A percentile compares a stretch with the other conserved stretches of the same genome.
These are phyloP conservation scores for Teratosphaeria gauchensis DNA, from an alignment of 2,329 filamentous ascomycete genomes.

Conservation along the genomic window DNA sequence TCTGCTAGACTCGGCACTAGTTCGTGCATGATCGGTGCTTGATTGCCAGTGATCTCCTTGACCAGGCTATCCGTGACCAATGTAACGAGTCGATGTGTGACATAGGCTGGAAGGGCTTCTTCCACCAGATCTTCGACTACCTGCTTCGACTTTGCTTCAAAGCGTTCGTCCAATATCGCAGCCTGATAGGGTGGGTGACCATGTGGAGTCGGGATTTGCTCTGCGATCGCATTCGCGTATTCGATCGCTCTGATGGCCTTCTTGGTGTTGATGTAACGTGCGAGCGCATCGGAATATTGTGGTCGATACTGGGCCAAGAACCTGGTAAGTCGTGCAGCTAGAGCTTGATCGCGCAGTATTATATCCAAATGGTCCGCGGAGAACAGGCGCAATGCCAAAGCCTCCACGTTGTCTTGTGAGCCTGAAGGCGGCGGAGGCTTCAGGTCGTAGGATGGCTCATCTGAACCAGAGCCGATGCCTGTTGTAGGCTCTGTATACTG, in stretches of 20 bases:
- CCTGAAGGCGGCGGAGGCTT: constrained; percentile 30
- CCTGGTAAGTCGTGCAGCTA: constrained; percentile 26
- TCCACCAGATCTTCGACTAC: constrained; percentile 29
- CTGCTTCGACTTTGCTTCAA: constrained; percentile 25
- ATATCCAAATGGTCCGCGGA: constrained; percentile 33
- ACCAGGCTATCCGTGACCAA: constrained; percentile 34
- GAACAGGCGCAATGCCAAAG: constrained; percentile 30
- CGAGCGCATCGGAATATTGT: constrained; percentile 24
- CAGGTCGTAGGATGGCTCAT: constrained; percentile 29
- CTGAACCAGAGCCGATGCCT: constrained; percentile 9
- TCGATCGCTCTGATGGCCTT: constrained; percentile 35
- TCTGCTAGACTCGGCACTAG: constrained; percentile 34
- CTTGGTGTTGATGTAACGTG: constrained; percentile 30
- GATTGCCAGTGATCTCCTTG: constrained; percentile 35
- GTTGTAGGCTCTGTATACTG: constrained; percentile 20
- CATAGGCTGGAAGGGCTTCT: constrained; percentile 33
- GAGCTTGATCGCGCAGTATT: constrained; percentile 30
- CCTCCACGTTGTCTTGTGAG: constrained; percentile 25
- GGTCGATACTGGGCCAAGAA: constrained; percentile 33
- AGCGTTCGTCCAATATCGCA: constrained; percentile 28
- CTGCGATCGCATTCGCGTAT: constrained; percentile 36
- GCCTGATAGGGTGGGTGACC: constrained; percentile 20
- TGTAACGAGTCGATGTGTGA: constrained; percentile 31
- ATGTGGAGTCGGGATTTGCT: constrained; percentile 19
- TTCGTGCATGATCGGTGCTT: constrained; percentile 30